Evolutionary conservation across 2,329 filamentous ascomycete genomes (phyloP).

Genomic region (Decorospora gaudefroyi): DNA sequence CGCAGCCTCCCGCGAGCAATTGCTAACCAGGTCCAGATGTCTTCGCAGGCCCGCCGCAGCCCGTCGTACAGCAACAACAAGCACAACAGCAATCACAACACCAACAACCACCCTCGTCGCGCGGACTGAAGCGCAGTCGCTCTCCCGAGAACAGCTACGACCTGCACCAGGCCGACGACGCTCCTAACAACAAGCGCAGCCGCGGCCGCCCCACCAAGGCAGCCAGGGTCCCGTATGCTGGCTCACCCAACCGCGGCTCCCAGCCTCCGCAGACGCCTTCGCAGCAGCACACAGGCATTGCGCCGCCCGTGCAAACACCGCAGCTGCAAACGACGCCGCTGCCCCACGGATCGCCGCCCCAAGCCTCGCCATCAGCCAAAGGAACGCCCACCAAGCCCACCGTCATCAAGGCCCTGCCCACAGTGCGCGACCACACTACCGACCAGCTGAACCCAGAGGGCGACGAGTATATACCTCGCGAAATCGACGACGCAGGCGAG

Average conservation of each 20-base stretch:
- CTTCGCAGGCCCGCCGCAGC: constrained; percentile 38
- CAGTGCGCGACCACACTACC: constrained; percentile 94
- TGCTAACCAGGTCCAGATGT: constrained; percentile 37
- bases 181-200: constrained; percentile 35
- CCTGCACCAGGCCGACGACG: constrained; percentile 35
- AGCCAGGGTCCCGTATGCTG: constrained; percentile 50
- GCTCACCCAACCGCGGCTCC: constrained; percentile 60
- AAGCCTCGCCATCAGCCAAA: constrained; percentile 68
- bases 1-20: constrained; percentile 23
- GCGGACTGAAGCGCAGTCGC: constrained; percentile 50
- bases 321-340: constrained; percentile 58
- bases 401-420: constrained; percentile 90
- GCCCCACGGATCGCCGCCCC: constrained; percentile 60
- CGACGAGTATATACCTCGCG: constrained; percentile 93
- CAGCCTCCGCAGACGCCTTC: constrained; percentile 54
- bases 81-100: no score
- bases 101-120: no score
- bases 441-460: constrained; percentile 87
- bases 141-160: constrained; percentile 49
- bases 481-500: constrained; percentile 90
- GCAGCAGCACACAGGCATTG: constrained; percentile 55
- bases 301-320: constrained; percentile 57
- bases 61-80: constrained; percentile 39
- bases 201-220: constrained; percentile 65
- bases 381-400: constrained; percentile 75